A percentile compares a stretch with the other conserved stretches of the same genome.
Conservation (phyloP, 1,284 basidiomycete species). For the Hemileia vastatrix region DNA sequence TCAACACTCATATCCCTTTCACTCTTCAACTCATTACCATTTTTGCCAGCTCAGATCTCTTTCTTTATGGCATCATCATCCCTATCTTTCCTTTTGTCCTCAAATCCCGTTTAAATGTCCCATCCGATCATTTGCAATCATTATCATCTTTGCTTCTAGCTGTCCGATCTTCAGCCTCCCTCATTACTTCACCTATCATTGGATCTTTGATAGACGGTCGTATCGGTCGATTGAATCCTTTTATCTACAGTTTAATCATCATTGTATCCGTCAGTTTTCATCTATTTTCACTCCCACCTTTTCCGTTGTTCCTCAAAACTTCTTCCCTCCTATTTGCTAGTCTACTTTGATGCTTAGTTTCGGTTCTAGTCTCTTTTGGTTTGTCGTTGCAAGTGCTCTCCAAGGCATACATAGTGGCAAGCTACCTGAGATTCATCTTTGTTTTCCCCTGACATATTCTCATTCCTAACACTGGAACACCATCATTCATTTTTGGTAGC, state of each 20-base stretch:
- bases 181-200: conserved; percentile 7
- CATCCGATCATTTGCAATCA: conserved; percentile 5
- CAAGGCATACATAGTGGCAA: conserved; percentile 18
- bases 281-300: no score
- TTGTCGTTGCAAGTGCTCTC: conserved; percentile 8
- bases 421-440: no score
- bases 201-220: conserved; percentile 5
- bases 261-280: conserved; percentile 8
- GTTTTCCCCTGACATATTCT: no score
- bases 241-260: conserved; percentile 5
- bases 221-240: conserved; percentile 2
- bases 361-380: no score
- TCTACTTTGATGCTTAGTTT: background rate
- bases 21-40: no score
- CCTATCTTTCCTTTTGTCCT: conserved; percentile 17
- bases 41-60: no score
- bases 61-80: conserved; percentile 19
- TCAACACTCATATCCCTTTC: no score
- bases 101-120: conserved; percentile 1
- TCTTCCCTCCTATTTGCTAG: background rate
- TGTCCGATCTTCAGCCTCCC: conserved; percentile 6
- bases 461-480: no score
- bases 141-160: conserved; percentile 4
- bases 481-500: background rate
- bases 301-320: background rate